A percentile compares a stretch with the other conserved stretches of the same genome.
phyloP scores from a whole-genome alignment of 495 filamentous ascomycete genomes.

The Penicillium antarcticum region DNA sequence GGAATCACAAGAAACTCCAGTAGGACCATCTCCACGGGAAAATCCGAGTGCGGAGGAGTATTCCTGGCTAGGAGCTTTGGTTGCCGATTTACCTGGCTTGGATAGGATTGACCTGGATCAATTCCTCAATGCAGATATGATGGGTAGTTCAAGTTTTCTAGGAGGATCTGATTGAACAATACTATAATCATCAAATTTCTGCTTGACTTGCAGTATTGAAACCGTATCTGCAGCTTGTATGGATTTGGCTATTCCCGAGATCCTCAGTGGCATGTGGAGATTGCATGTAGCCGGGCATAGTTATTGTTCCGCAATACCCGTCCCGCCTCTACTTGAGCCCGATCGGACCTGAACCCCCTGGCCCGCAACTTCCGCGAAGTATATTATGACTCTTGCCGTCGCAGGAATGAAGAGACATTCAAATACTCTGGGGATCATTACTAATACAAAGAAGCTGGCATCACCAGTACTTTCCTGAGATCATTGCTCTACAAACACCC shows the following conservation, averaged over 20 bases:
- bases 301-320: background rate
- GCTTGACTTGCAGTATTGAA: too few species aligned
- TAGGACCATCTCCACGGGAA: conserved; percentile 10
- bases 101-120: conserved; percentile 34
- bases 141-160: conserved; percentile 12
- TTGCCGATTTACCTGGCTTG: conserved; percentile 38
- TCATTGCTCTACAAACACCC: too few species aligned
- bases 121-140: conserved; percentile 30
- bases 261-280: too few species aligned
- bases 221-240: too few species aligned
- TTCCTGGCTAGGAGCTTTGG: conserved; percentile 33
- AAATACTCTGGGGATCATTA: too few species aligned
- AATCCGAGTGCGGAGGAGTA: conserved; percentile 25
- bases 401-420: too few species aligned
- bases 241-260: background rate
- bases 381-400: background rate
- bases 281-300: too few species aligned
- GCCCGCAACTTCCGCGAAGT: background rate
- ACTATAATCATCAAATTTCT: background rate
- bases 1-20: conserved; percentile 1
- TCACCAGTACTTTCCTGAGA: too few species aligned
- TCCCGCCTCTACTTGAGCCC: too few species aligned
- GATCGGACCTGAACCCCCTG: too few species aligned
- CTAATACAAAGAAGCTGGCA: too few species aligned
- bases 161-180: background rate